Evolutionary conservation across 176 grass and related monocot species (phyloP).

Genomic region (Alopecurus myosuroides): DNA sequence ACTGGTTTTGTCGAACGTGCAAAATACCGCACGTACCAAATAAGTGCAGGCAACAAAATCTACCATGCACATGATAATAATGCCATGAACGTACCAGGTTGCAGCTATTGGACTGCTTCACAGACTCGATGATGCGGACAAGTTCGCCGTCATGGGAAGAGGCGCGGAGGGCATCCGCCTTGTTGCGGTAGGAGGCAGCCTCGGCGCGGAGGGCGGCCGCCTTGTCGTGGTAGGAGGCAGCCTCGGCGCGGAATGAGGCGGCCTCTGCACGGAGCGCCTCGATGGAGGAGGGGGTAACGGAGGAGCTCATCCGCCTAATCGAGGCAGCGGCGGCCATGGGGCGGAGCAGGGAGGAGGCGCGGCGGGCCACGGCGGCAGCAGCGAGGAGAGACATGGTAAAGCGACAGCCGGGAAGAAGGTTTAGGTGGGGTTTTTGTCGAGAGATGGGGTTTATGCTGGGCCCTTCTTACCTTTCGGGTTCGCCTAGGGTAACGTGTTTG

Average conservation of each 20-base stretch:
- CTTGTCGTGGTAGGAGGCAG: not conserved
- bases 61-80: no score
- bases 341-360: not conserved
- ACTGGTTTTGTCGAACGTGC: not conserved
- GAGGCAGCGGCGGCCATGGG: constrained; percentile 1
- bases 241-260: constrained; percentile 17
- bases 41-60: no score
- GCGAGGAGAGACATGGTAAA: constrained; percentile 28
- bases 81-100: constrained; percentile 45
- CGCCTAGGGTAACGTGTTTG: no score
- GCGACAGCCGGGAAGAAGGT: no score
- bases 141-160: constrained; percentile 33
- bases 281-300: no score
- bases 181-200: no score
- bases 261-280: not conserved
- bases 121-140: constrained; percentile 47
- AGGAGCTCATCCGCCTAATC: not conserved
- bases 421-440: no score
- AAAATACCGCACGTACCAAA: no score
- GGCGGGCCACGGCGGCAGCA: constrained; percentile 4
- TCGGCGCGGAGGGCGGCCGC: not conserved
- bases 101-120: constrained; percentile 8
- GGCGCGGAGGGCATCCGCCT: no score
- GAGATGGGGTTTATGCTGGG: no score
- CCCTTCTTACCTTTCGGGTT: no score